A percentile compares a stretch with the other conserved stretches of the same genome.
Evolutionary conservation across 2,329 filamentous ascomycete genomes (phyloP).

Genomic region (Colletotrichum gigasporum): DNA sequence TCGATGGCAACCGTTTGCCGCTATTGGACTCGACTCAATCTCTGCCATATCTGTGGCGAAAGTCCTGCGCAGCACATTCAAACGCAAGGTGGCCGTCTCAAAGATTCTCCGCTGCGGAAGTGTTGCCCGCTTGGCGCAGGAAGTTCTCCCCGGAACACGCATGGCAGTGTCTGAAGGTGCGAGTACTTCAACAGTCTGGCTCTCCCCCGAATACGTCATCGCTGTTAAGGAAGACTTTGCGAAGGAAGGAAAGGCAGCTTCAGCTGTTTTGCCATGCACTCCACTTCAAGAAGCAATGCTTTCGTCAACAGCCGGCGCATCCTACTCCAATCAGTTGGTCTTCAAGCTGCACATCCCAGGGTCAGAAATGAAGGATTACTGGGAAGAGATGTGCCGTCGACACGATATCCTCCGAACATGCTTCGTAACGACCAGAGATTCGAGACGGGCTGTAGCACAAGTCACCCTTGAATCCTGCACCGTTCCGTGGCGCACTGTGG

Average conservation of each 20-base stretch:
- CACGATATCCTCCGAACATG: slow-evolving; percentile 83
- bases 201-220: neutral
- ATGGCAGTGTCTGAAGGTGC: too few species aligned
- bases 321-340: slow-evolving; percentile 79
- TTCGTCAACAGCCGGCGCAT: slow-evolving; percentile 58
- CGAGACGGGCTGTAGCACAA: slow-evolving; percentile 74
- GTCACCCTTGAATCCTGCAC: slow-evolving; percentile 66
- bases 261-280: slow-evolving; percentile 79
- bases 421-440: slow-evolving; percentile 73
- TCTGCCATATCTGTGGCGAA: slow-evolving; percentile 78
- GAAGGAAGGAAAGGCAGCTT: slow-evolving; percentile 46
- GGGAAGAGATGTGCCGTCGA: slow-evolving; percentile 68
- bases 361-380: slow-evolving; percentile 63
- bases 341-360: slow-evolving; percentile 66
- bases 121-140: slow-evolving; percentile 66
- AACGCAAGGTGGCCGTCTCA: slow-evolving; percentile 69
- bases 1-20: slow-evolving; percentile 77
- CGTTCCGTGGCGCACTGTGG: slow-evolving; percentile 51
- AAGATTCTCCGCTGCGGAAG: slow-evolving; percentile 74
- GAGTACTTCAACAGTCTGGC: neutral
- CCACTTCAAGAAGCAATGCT: slow-evolving; percentile 91
- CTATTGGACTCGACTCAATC: slow-evolving; percentile 85
- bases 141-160: too few species aligned
- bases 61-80: slow-evolving; percentile 57
- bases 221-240: slow-evolving; percentile 37